A percentile compares a stretch with the other conserved stretches of the same genome.
phyloP scores from a whole-genome alignment of 2,329 filamentous ascomycete species.

The Cadophora sp. region DNA sequence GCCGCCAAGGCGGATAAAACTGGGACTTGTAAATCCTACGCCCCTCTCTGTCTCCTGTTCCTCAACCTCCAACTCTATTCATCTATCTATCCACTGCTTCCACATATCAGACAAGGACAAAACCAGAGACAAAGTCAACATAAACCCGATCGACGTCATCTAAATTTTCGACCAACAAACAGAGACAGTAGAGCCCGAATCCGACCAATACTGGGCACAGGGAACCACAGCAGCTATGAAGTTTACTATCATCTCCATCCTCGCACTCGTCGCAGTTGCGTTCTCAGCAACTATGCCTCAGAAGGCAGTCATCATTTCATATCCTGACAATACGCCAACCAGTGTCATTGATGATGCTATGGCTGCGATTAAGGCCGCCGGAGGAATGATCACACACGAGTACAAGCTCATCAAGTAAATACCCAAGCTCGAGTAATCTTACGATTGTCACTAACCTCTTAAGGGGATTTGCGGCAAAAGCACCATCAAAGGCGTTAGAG shows the following conservation, averaged over 20 bases:
- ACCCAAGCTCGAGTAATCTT: background rate
- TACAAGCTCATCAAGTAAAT: conserved; percentile 73
- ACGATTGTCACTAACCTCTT: conserved; percentile 14
- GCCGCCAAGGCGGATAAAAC: conserved; percentile 1
- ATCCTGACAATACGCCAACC: conserved; percentile 70
- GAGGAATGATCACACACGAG: conserved; percentile 80
- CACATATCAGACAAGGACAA: background rate
- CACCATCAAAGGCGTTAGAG: conserved; percentile 72
- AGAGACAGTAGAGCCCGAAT: background rate
- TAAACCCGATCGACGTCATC: background rate
- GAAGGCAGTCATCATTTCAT: conserved; percentile 81
- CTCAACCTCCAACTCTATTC: background rate
- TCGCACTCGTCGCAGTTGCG: conserved; percentile 64
- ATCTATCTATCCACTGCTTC: background rate
- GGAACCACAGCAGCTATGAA: conserved; percentile 60
- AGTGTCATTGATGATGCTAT: conserved; percentile 74
- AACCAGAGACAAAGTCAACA: background rate
- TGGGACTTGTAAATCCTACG: background rate
- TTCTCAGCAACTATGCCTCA: conserved; percentile 62
- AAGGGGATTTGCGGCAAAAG: conserved; percentile 80
- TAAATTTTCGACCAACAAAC: background rate
- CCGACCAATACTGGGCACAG: background rate
- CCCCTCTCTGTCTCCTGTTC: background rate
- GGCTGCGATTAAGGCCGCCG: conserved; percentile 70
- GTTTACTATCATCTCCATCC: conserved; percentile 60